These are phyloP conservation scores for Epichloe amarillans DNA, from an alignment of 2,329 filamentous ascomycete species.

Conservation along the genomic window DNA sequence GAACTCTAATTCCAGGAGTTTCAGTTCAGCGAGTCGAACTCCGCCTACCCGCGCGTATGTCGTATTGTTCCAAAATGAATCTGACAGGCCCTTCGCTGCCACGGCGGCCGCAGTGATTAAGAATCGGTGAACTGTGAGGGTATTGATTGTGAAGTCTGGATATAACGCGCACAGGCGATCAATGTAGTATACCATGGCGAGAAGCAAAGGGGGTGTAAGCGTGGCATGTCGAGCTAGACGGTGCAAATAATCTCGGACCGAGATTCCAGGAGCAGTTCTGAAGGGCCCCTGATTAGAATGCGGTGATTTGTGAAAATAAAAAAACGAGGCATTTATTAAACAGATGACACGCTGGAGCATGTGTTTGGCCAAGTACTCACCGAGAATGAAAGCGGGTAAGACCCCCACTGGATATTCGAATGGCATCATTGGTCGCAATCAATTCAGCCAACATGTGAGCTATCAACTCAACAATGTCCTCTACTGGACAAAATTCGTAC, in stretches of 20 bases:
- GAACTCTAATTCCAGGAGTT: conserved; percentile 85
- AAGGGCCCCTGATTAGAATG: not conserved
- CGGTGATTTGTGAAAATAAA: not conserved
- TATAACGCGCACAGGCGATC: conserved; percentile 87
- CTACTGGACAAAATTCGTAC: conserved; percentile 72
- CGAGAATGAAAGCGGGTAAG: conserved; percentile 92
- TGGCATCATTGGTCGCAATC: conserved; percentile 85
- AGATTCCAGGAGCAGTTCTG: conserved; percentile 67
- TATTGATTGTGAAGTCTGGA: conserved; percentile 90
- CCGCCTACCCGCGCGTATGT: conserved; percentile 92
- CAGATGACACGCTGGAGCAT: not conserved
- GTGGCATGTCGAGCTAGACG: conserved; percentile 89
- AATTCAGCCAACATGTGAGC: conserved; percentile 92
- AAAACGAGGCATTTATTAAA: not conserved
- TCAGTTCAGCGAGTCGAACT: conserved; percentile 79
- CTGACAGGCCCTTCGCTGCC: conserved; percentile 87
- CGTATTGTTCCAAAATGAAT: conserved; percentile 97
- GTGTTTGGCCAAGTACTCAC: conserved; percentile 28
- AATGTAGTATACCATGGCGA: conserved; percentile 99
- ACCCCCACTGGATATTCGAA: conserved; percentile 58
- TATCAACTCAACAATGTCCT: conserved; percentile 82
- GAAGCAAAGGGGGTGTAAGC: conserved; percentile 79
- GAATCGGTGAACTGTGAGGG: conserved; percentile 91
- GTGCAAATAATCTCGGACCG: conserved; percentile 84
- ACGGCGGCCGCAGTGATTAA: conserved; percentile 93